Evolutionary conservation across 306 rosid species (phyloP), one percentile per base, ranked within the genome.

Genomic region (Styphnolobium japonicum): DNA sequence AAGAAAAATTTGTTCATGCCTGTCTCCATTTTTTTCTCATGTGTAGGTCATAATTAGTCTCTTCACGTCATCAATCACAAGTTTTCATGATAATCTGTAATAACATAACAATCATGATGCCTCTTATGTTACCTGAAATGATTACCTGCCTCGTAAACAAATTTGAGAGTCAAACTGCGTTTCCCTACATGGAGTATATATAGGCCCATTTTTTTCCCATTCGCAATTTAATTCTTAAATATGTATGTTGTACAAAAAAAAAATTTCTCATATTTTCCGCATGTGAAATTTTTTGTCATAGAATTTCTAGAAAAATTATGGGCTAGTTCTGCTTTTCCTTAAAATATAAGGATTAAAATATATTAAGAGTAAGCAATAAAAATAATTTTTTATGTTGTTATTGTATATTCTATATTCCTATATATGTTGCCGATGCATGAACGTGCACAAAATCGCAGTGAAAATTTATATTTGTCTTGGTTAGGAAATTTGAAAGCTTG

Each of bases 391-490:
- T 7, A 62, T 39, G 29, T 15, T 71, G 14, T 8, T n/a, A 25
- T 52, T 0, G 75, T 43, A 18, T 40, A 65, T 63, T 29, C 61
- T 79, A 37, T 52, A 9, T 52, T 67, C 34, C 31, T 40, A 34
- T 36, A 63, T 56, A 1, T 77, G 29, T 46, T 21, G 6, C 45
- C 57, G 10, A 29, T 6, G 7, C 23, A 49, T 77, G 60, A 37
- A 22, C 6, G 52, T 15, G 57, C 27, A 67, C 43, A 19, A 51
- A 10, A 12, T 42, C 0, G 8, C 27, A 11, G 46, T 52, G 71
- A 48, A 68, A 63, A 83, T 57, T 77, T 45, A 78, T 22, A 61
- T 80, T 75, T 68, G 81, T 80, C 79, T 27, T 68, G 63, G 29
- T 63, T 8, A 27, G 18, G 22, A 76, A 80, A 53, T 2, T 70